phyloP scores from a whole-genome alignment of 1,139 yeast genomes.

The Pichia sp. region DNA sequence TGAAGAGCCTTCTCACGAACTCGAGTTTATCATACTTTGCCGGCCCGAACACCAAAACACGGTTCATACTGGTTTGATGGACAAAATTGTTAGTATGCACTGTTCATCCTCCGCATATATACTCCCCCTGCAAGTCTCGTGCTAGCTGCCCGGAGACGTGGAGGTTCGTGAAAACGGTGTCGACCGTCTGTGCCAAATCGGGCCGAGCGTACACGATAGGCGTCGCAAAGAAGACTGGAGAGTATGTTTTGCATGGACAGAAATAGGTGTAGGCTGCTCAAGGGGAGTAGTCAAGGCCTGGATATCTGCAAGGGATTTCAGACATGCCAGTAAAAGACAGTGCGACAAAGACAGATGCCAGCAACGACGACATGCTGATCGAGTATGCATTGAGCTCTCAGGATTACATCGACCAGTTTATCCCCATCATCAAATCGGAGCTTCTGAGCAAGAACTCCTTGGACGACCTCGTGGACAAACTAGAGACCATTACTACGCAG shows the following conservation, averaged over 20 bases:
- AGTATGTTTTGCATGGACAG: too few species aligned
- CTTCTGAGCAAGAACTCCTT: constrained; percentile 48
- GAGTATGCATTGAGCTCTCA: constrained; percentile 51
- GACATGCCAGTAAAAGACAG: constrained; percentile 1
- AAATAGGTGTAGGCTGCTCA: too few species aligned
- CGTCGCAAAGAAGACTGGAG: neutral
- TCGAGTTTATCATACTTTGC: constrained; percentile 1
- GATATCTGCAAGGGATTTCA: neutral
- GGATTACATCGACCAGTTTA: constrained; percentile 74
- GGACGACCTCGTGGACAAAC: constrained; percentile 50
- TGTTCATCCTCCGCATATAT: neutral
- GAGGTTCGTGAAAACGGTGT: neutral
- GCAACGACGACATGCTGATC: constrained; percentile 23
- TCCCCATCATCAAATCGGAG: constrained; percentile 75
- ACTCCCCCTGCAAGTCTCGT: neutral
- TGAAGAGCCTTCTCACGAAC: constrained; percentile 4
- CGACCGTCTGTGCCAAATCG: neutral
- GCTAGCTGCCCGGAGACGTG: neutral
- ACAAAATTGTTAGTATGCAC: neutral
- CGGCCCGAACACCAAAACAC: constrained; percentile 9
- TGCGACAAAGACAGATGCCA: neutral
- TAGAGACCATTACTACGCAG: constrained; percentile 47
- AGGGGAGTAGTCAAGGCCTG: too few species aligned
- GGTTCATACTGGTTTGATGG: neutral
- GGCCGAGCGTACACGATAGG: neutral